Conservation (phyloP, 768 basidiomycete genomes). For the Filobasidium floriforme region DNA sequence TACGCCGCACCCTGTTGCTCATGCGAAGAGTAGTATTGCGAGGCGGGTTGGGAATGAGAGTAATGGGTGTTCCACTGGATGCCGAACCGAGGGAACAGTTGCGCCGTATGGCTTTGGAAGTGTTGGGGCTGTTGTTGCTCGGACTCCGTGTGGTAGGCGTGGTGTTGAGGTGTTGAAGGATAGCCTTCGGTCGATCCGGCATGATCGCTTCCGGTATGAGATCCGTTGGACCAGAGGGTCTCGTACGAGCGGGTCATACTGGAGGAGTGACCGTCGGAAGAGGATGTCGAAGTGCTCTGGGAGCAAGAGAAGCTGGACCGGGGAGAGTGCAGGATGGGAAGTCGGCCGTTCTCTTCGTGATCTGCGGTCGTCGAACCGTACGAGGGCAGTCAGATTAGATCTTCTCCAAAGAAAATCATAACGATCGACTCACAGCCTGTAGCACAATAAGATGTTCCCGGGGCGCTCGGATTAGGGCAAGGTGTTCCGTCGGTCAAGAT, state of each 20-base stretch:
- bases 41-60: not conserved
- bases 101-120: not conserved
- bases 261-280: not conserved
- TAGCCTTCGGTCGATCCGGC: no score
- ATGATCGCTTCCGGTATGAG: no score
- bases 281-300: not conserved
- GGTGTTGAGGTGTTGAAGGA: not conserved
- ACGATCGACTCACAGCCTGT: slow-evolving; percentile 1
- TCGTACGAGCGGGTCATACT: not conserved
- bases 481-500: not conserved
- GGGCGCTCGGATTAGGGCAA: not conserved
- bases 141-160: not conserved
- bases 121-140: not conserved
- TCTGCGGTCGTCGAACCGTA: not conserved
- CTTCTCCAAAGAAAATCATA: not conserved
- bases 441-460: not conserved
- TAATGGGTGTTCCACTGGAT: not conserved
- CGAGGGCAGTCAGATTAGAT: not conserved
- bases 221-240: not conserved
- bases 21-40: not conserved
- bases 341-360: slow-evolving; percentile 5
- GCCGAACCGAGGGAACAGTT: not conserved
- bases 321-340: slow-evolving; percentile 1
- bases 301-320: not conserved
- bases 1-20: not conserved